Base-by-base conservation (phyloP, 2,329 filamentous ascomycete species). In the Stylonectria norvegica region DNA sequence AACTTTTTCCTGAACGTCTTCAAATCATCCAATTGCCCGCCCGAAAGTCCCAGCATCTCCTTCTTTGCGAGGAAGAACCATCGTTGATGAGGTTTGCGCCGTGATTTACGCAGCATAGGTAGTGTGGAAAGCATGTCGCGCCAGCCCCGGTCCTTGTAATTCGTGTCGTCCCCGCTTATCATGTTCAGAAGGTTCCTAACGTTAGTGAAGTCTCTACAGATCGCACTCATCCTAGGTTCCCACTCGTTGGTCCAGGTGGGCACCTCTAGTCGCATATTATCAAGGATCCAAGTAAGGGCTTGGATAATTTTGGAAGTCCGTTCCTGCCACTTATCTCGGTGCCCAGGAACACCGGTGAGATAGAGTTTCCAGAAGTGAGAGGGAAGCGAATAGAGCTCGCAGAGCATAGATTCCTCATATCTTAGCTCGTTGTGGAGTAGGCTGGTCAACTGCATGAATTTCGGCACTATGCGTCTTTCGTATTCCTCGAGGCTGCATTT, bases 31-130 rank as follows among this genome's bases (percentile, higher is more conserved):
- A 54, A 34, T 11, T 42, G 23, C 4, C 19, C 6, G 3, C 48
- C 50, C 18, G 40, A 39, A n/a, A 49, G 28, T 10, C 22, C 46
- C 34, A 52, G 22, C 51, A 55, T 51, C 22, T 53, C 49, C 18
- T 45, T 50, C 22, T 52, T 56, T 3, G 53, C 49, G 6, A 56
- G 38, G 25, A 52, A 48, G 18, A 38, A 51, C 36, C 44, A 47
- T 19, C 41, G 43, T 25, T 56, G 47, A 18, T 48, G 42, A 3
- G 42, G 37, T 16, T 35, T 48, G 20, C 47, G 36, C n/a, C 40
- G 38, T 6, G 47, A 49, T 32, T 53, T 56, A 16, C 56, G 56
- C 28, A 55, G 23, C 47, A 48, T 47, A 5, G 56, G 56, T 20
- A 59, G 37, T 7, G 56, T 51, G 16, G 34, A 18, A 14, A 58